Conservation (phyloP, 2,329 filamentous ascomycete genomes). For the Aspergillus amoenus region DNA sequence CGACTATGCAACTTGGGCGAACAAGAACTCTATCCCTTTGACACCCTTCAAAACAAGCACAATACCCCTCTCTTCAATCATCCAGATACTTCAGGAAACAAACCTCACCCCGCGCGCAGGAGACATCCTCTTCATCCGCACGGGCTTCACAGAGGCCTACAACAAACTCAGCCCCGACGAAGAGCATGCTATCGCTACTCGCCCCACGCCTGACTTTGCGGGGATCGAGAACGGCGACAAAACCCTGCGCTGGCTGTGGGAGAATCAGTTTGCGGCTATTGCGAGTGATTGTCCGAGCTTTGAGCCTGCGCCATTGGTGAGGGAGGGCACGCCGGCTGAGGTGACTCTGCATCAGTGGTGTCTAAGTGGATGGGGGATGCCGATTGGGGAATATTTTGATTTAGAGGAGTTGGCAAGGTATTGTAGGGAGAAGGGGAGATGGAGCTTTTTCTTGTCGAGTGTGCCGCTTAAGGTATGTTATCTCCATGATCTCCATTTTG, state of each 20-base stretch:
- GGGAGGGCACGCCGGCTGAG: slow-evolving; percentile 34
- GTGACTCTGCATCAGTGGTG: slow-evolving; percentile 31
- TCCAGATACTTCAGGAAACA: slow-evolving; percentile 44
- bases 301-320: slow-evolving; percentile 41
- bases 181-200: slow-evolving; percentile 36
- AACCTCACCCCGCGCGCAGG: slow-evolving; percentile 46
- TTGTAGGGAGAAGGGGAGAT: slow-evolving; percentile 38
- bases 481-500: not conserved
- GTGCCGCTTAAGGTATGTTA: slow-evolving; percentile 44
- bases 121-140: slow-evolving; percentile 59
- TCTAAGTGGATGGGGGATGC: slow-evolving; percentile 52
- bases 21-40: slow-evolving; percentile 36
- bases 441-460: slow-evolving; percentile 52
- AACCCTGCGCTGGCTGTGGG: slow-evolving; percentile 59
- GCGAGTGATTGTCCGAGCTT: slow-evolving; percentile 57
- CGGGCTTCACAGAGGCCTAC: slow-evolving; percentile 52
- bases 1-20: slow-evolving; percentile 47
- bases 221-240: slow-evolving; percentile 52
- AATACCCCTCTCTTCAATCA: slow-evolving; percentile 47
- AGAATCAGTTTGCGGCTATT: slow-evolving; percentile 55
- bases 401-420: slow-evolving; percentile 41
- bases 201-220: slow-evolving; percentile 25
- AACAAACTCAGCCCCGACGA: slow-evolving; percentile 38
- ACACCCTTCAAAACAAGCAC: slow-evolving; percentile 41
- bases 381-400: slow-evolving; percentile 47